Percentiles rank a stretch among this genome's conserved stretches.
Conservation (phyloP, 192 early-diverging fungal genomes). For the Coemansia sp. region DNA sequence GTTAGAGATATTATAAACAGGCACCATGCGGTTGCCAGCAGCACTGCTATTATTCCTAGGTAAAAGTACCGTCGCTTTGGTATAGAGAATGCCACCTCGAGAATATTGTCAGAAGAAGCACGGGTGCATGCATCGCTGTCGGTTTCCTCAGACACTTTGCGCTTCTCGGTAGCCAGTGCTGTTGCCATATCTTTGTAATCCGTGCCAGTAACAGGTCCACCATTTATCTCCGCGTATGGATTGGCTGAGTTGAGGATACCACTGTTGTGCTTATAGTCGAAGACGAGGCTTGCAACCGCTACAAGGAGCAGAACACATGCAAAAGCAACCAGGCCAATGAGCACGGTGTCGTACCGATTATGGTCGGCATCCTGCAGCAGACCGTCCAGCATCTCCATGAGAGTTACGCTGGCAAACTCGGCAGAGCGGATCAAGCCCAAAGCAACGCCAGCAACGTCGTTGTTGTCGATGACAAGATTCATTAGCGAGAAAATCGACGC, state of each 20-base stretch:
- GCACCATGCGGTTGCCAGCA: conserved; percentile 39
- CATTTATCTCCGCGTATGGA: conserved; percentile 19
- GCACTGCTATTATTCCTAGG: conserved; percentile 37
- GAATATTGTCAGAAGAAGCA: background rate
- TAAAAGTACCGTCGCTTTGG: conserved; percentile 44
- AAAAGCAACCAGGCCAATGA: conserved; percentile 49
- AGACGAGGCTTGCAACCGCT: conserved; percentile 21
- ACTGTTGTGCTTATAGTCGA: conserved; percentile 28
- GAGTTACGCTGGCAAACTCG: conserved; percentile 52
- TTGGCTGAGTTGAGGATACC: conserved; percentile 44
- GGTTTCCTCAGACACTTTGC: background rate
- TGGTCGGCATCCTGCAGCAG: conserved; percentile 54
- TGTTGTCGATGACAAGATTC: conserved; percentile 53
- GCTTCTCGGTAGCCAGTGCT: background rate
- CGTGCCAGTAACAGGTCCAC: background rate
- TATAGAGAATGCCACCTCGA: conserved; percentile 5
- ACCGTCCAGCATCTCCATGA: conserved; percentile 58
- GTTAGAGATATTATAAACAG: conserved; percentile 39
- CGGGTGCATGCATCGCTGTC: background rate
- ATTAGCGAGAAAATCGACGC: conserved; percentile 50
- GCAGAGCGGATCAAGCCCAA: conserved; percentile 55
- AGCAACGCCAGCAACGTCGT: conserved; percentile 50
- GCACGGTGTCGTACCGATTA: conserved; percentile 53
- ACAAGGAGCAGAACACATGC: conserved; percentile 38
- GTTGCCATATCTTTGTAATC: background rate